These are phyloP conservation scores for Thalassiosira exigua DNA, from an alignment of 352 stramenopile genomes.

Conservation along the genomic window DNA sequence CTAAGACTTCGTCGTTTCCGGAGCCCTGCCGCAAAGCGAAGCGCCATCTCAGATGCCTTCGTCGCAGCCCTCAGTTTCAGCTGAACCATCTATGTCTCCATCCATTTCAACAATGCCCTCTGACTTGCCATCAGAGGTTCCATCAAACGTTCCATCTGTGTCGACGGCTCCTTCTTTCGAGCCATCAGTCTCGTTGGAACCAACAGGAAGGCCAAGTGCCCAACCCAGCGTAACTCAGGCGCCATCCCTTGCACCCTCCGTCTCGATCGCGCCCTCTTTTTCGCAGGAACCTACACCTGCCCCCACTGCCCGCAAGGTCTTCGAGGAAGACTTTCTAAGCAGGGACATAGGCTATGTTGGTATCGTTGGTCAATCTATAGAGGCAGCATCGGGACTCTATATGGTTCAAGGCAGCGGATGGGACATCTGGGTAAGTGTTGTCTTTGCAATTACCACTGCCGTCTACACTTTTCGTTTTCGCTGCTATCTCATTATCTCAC, in stretches of 20 bases:
- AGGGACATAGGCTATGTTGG: constrained; percentile 44
- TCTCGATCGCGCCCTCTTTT: constrained; percentile 27
- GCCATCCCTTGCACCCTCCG: constrained; percentile 12
- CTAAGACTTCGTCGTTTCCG: constrained; percentile 44
- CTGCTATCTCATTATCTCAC: too few relatives aligned
- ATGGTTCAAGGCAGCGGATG: constrained; percentile 29
- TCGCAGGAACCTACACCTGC: constrained; percentile 28
- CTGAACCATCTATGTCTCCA: constrained; percentile 16
- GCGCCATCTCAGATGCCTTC: constrained; percentile 46
- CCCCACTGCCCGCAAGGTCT: constrained; percentile 29
- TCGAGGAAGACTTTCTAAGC: constrained; percentile 38
- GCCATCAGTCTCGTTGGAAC: constrained; percentile 28
- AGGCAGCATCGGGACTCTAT: constrained; percentile 36
- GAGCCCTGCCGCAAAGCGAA: constrained; percentile 50
- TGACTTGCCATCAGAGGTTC: constrained; percentile 24
- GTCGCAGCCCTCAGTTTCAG: constrained; percentile 39
- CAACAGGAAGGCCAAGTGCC: constrained; percentile 10
- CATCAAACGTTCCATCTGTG: constrained; percentile 21
- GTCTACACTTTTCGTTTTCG: neutral
- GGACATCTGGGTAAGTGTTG: constrained; percentile 37
- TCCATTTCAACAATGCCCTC: constrained; percentile 37
- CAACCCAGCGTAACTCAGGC: neutral
- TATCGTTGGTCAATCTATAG: constrained; percentile 9
- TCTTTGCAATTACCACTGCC: neutral
- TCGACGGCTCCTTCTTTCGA: constrained; percentile 8